Conservation (phyloP, 2,329 filamentous ascomycete genomes). For the Sporothrix inflata region DNA sequence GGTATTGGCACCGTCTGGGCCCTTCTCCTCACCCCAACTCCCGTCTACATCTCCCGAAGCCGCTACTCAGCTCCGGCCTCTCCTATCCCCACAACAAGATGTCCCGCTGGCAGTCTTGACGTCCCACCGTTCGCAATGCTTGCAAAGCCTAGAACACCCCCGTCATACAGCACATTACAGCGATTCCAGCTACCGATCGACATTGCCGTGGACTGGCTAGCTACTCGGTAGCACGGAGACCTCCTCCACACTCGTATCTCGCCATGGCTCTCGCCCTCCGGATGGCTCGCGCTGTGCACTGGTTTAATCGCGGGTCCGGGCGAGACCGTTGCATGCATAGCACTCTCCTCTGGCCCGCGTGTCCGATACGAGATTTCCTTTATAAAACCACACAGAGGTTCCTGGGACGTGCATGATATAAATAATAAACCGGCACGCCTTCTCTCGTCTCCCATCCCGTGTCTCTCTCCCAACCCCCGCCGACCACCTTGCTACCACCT, state of each 20-base stretch:
- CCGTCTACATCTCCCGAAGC: slow-evolving; percentile 30
- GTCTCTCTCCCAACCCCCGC: neutral
- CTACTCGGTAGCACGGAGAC: slow-evolving; percentile 1
- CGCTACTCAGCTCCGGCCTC: neutral
- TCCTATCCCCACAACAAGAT: slow-evolving; percentile 8
- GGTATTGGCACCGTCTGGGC: neutral
- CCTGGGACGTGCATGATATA: slow-evolving; percentile 10
- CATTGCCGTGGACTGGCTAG: slow-evolving; percentile 26
- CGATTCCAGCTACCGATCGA: slow-evolving; percentile 26
- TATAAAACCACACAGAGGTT: neutral
- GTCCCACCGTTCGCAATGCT: neutral
- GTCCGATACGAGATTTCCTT: neutral
- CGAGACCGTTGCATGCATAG: slow-evolving; percentile 9
- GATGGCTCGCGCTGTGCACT: neutral
- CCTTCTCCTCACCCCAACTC: slow-evolving; percentile 20
- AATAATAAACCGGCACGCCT: slow-evolving; percentile 7
- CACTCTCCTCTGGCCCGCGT: neutral
- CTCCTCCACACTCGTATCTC: slow-evolving; percentile 7
- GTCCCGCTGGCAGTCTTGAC: neutral
- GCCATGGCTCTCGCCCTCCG: neutral
- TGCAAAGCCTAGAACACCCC: neutral
- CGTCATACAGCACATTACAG: slow-evolving; percentile 8
- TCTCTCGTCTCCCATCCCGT: slow-evolving; percentile 7
- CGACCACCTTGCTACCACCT: neutral
- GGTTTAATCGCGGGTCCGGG: neutral